Evolutionary conservation across 2,329 filamentous ascomycete genomes (phyloP), one percentile per base, ranked within the genome.

Genomic region (Emergomyces africanus): DNA sequence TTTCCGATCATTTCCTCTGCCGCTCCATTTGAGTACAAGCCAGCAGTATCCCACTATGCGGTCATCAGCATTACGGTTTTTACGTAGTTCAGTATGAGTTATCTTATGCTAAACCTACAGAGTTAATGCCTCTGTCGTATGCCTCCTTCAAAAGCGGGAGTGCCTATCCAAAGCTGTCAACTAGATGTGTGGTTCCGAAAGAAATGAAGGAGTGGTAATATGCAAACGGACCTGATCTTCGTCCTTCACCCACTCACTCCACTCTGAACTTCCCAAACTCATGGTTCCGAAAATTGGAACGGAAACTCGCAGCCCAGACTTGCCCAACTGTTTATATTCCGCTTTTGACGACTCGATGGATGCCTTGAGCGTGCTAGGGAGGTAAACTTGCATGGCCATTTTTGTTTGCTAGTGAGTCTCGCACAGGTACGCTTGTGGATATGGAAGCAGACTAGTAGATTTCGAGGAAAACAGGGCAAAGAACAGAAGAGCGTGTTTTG

Each of bases 1-100:
- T 82, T 82, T 60, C 77, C 81, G 39, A 68, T 66, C 41, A 83
- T 78, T 53, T 73, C 70, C 65, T 84, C 82, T 3, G 77, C 80
- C 0, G 69, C 71, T 28, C 82, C 81, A 61, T 82, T 82, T 58
- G 78, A 81, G 69, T 84, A 84, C 66, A 66, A 77, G 64, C 80
- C 65, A 59, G 62, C 64, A 57, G 69, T 71, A 49, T 71, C 69
- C 67, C 67, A 71, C 66, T 63, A 25, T 20, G 15, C 5, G 2
- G 1, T 50, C 44, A 35, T 48, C 18, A n/a, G 37, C 10, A 57
- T 53, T 37, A 33, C 15, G 23, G 4, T 35, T n/a, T n/a, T 25
- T n/a, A 15, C 39, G 28, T 3, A 9, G 8, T 23, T 20, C 20
- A 23, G n/a, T 12, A 20, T 44, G 20, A 4, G 6, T 9, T 20